phyloP scores from a whole-genome alignment of 129 eudicot species.

The Tanacetum coccineum region DNA sequence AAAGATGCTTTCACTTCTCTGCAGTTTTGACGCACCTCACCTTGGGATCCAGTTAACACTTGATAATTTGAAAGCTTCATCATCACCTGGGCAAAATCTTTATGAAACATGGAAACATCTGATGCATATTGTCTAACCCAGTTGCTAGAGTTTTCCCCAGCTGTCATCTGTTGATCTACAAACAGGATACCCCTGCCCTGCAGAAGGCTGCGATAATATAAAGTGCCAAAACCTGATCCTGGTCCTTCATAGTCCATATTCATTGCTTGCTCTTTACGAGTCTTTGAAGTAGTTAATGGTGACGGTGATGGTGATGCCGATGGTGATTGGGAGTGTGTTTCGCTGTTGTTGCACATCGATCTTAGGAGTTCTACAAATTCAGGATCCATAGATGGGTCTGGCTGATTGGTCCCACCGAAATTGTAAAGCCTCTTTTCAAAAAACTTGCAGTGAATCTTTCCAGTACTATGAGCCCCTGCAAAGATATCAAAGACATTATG shows the following conservation, averaged over 20 bases:
- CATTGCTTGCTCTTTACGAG: constrained; percentile 37
- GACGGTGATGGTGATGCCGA: constrained; percentile 44
- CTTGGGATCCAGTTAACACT: constrained; percentile 49
- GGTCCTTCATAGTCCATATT: constrained; percentile 68
- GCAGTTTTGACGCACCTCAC: constrained; percentile 55
- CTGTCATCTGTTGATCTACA: constrained; percentile 80
- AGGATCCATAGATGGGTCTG: constrained; percentile 59
- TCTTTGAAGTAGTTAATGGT: constrained; percentile 26
- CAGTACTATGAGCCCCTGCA: constrained; percentile 83
- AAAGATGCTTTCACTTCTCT: constrained; percentile 34
- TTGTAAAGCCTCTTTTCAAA: constrained; percentile 53
- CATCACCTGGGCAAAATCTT: constrained; percentile 66
- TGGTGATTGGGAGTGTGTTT: constrained; percentile 30
- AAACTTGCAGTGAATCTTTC: constrained; percentile 66
- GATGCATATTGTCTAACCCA: constrained; percentile 77
- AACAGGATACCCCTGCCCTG: constrained; percentile 63
- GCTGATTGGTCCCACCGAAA: constrained; percentile 45
- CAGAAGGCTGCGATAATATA: constrained; percentile 63
- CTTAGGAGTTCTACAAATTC: constrained; percentile 49
- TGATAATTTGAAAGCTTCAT: constrained; percentile 62
- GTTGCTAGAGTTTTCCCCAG: constrained; percentile 51
- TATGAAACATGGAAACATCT: constrained; percentile 47
- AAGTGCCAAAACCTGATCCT: constrained; percentile 58
- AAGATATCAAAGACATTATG: constrained; percentile 1
- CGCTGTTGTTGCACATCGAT: constrained; percentile 43